phyloP scores from a whole-genome alignment of 495 filamentous ascomycete species.

The Hyaloscypha variabilis region DNA sequence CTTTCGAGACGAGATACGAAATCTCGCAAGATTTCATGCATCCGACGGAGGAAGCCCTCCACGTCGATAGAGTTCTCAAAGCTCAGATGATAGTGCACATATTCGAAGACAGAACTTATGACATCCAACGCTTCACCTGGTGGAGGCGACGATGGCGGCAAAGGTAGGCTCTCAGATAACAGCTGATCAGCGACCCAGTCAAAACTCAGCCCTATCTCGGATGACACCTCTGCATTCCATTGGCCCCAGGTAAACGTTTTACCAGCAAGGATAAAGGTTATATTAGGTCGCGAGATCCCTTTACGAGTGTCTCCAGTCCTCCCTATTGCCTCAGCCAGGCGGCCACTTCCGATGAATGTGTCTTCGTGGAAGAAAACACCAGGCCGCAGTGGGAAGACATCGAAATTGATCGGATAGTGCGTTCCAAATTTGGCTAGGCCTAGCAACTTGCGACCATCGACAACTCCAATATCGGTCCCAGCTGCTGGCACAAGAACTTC shows the following conservation, averaged over 20 bases:
- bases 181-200: constrained; percentile 55
- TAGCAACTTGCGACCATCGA: constrained; percentile 46
- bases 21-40: constrained; percentile 44
- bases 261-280: constrained; percentile 47
- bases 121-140: constrained; percentile 30
- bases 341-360: constrained; percentile 77
- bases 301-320: constrained; percentile 31
- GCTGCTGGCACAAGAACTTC: constrained; percentile 32
- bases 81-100: constrained; percentile 38
- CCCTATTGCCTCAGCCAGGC: constrained; percentile 55
- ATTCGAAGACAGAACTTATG: constrained; percentile 34
- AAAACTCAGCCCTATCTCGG: constrained; percentile 63
- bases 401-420: constrained; percentile 76
- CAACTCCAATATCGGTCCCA: constrained; percentile 27
- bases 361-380: constrained; percentile 77
- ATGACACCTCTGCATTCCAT: constrained; percentile 72
- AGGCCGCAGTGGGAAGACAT: constrained; percentile 62
- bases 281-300: constrained; percentile 30
- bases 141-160: constrained; percentile 1
- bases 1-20: constrained; percentile 15
- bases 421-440: constrained; percentile 64
- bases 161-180: constrained; percentile 7
- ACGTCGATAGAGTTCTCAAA: constrained; percentile 34
- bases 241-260: constrained; percentile 61
- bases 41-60: constrained; percentile 44